These are phyloP conservation scores for Syzygium aqueum DNA, from an alignment of 345 rosid species.

Conservation along the genomic window DNA sequence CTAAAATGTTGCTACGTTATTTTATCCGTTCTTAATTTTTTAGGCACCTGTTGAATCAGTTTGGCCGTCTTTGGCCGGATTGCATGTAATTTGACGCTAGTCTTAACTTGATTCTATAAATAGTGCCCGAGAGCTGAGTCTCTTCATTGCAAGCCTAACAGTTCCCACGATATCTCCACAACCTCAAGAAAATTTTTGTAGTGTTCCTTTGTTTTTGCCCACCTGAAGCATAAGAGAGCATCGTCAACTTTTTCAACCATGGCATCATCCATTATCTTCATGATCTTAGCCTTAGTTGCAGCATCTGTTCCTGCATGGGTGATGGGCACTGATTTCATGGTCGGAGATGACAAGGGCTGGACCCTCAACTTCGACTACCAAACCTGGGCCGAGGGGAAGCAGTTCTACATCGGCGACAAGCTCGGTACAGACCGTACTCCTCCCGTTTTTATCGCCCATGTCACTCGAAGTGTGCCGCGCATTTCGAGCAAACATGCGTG, in stretches of 20 bases:
- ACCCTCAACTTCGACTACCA: conserved; percentile 15
- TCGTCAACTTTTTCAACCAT: neutral
- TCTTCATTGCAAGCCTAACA: neutral
- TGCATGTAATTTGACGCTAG: neutral
- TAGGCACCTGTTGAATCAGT: neutral
- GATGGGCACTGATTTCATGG: conserved; percentile 10
- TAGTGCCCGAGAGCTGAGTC: neutral
- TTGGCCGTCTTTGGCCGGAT: neutral
- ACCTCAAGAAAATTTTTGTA: neutral
- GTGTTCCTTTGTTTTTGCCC: neutral
- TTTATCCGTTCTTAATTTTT: neutral
- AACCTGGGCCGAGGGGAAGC: conserved; percentile 12
- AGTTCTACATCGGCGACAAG: conserved; percentile 12
- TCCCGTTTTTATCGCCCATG: neutral
- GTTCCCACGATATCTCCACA: neutral
- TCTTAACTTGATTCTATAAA: neutral
- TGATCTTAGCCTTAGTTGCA: neutral
- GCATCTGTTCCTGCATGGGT: neutral
- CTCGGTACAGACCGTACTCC: conserved; percentile 3
- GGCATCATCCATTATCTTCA: neutral
- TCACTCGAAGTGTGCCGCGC: neutral
- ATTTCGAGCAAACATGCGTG: neutral
- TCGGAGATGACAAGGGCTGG: conserved; percentile 43
- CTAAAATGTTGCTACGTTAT: neutral
- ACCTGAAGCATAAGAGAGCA: neutral